Percentiles rank a stretch among this genome's conserved stretches.
phyloP scores from a whole-genome alignment of 805 yeast species.

The Ogataea dorogensis region DNA sequence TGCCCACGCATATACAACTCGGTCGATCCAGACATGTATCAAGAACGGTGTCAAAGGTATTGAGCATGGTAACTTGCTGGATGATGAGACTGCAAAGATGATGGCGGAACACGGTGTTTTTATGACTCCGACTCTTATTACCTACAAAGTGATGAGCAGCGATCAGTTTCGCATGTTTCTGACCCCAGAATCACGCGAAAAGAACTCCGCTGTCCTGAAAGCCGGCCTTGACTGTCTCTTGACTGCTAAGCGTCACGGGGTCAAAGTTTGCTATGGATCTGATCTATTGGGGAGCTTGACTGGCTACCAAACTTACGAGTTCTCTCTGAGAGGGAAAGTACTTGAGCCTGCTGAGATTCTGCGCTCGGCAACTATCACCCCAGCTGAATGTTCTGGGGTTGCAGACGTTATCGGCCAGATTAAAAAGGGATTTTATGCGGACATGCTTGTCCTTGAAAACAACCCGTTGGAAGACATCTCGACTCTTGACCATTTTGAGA shows the following conservation, averaged over 20 bases:
- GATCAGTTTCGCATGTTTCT: constrained; percentile 27
- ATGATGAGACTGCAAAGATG: constrained; percentile 28
- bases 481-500: constrained; percentile 29
- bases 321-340: constrained; percentile 27
- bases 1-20: constrained; percentile 31
- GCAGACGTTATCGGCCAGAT: constrained; percentile 27
- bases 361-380: constrained; percentile 29
- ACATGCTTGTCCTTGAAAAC: constrained; percentile 23
- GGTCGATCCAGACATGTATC: constrained; percentile 26
- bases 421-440: constrained; percentile 28
- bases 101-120: constrained; percentile 26
- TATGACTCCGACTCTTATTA: constrained; percentile 30
- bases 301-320: constrained; percentile 31
- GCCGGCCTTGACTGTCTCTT: constrained; percentile 23
- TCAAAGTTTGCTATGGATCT: constrained; percentile 30
- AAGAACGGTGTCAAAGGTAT: constrained; percentile 30
- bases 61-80: constrained; percentile 32
- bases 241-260: constrained; percentile 25
- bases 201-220: constrained; percentile 24
- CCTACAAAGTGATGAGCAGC: constrained; percentile 32
- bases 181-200: constrained; percentile 18
- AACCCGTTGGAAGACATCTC: constrained; percentile 30
- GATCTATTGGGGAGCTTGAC: constrained; percentile 28
- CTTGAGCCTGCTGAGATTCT: constrained; percentile 27
- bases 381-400: constrained; percentile 25